Evolutionary conservation across 805 yeast species (phyloP).

Genomic region (Nakazawaea anatomiae): DNA sequence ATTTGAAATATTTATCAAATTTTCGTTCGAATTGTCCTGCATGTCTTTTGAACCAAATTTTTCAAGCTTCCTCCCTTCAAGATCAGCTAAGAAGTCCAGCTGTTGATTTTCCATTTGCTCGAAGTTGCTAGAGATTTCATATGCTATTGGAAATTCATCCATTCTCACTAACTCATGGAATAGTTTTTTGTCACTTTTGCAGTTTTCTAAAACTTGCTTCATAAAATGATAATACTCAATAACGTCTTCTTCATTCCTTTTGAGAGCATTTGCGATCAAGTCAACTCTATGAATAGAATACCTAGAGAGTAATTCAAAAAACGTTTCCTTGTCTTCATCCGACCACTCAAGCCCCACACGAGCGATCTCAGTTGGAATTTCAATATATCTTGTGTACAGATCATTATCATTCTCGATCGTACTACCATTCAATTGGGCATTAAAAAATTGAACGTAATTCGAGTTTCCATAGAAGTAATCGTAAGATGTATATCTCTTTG

Average conservation of each 20-base stretch:
- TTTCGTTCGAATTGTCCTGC: not conserved
- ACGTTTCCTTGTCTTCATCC: constrained; percentile 39
- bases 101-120: constrained; percentile 36
- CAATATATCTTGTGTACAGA: not conserved
- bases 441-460: constrained; percentile 7
- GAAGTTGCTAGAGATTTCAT: constrained; percentile 42
- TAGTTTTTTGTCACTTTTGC: constrained; percentile 18
- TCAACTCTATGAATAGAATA: constrained; percentile 44
- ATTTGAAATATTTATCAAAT: not conserved
- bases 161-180: constrained; percentile 26
- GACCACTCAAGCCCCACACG: constrained; percentile 37
- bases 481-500: not conserved
- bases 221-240: constrained; percentile 37
- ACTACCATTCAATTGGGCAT: not conserved
- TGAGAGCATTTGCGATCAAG: constrained; percentile 28
- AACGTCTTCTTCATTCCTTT: constrained; percentile 40
- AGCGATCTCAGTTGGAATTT: not conserved
- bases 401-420: not conserved
- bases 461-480: not conserved
- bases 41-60: not conserved
- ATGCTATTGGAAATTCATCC: constrained; percentile 44
- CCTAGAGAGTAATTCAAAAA: constrained; percentile 44
- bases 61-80: not conserved
- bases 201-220: constrained; percentile 19
- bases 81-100: not conserved